Evolutionary conservation across 495 filamentous ascomycete genomes (phyloP).

Genomic region (Staphylotrichum longicolle): DNA sequence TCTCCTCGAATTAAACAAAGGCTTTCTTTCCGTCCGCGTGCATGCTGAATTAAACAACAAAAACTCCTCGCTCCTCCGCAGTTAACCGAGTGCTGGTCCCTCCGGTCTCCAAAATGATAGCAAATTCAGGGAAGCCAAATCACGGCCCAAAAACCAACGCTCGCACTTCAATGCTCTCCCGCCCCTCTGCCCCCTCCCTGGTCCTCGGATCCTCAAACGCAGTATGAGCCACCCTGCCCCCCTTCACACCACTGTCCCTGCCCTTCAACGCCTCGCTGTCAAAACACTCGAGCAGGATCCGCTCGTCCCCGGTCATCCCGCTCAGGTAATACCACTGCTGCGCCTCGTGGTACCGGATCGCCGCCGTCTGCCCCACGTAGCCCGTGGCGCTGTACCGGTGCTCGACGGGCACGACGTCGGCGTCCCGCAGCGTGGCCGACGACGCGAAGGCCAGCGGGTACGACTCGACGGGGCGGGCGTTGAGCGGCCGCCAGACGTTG

Average conservation of each 20-base stretch:
- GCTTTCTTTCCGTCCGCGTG: not conserved
- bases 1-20: not conserved
- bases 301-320: constrained; percentile 71
- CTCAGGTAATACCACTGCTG: constrained; percentile 79
- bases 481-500: constrained; percentile 84
- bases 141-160: constrained; percentile 75
- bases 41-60: not conserved
- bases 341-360: constrained; percentile 55
- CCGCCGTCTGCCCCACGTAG: constrained; percentile 71
- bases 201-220: constrained; percentile 76
- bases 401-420: constrained; percentile 67
- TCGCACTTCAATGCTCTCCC: constrained; percentile 86
- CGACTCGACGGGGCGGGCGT: constrained; percentile 62
- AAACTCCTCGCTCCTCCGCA: not conserved
- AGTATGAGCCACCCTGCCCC: constrained; percentile 72
- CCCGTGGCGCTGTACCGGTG: constrained; percentile 68
- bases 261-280: constrained; percentile 58
- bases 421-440: constrained; percentile 55
- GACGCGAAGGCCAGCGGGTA: constrained; percentile 71
- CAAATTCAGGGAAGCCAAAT: too few relatives aligned
- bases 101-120: constrained; percentile 9
- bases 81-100: not conserved
- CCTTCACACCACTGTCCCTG: constrained; percentile 47
- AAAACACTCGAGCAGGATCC: constrained; percentile 78
- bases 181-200: constrained; percentile 53